Conservation (phyloP, 1,139 yeast species). For the Yamadazyma conglobata region DNA sequence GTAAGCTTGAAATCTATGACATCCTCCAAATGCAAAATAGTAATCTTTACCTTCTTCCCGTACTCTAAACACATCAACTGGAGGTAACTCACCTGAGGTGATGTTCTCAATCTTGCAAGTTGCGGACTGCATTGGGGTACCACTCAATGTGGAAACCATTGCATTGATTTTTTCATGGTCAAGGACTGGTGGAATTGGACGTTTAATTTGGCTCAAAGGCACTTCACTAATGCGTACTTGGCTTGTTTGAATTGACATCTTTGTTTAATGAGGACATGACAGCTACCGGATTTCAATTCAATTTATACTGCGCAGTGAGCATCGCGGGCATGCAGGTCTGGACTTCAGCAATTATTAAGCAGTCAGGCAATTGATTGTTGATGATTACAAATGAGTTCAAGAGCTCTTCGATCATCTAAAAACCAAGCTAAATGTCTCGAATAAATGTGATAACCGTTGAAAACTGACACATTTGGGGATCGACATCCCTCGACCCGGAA, state of each 20-base stretch:
- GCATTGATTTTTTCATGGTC: slow-evolving; percentile 70
- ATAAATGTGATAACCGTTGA: too few relatives aligned
- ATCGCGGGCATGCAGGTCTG: too few relatives aligned
- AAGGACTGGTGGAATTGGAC: slow-evolving; percentile 84
- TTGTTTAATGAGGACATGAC: not conserved
- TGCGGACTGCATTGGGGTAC: slow-evolving; percentile 58
- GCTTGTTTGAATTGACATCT: slow-evolving; percentile 39
- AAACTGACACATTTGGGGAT: too few relatives aligned
- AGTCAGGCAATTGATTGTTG: too few relatives aligned
- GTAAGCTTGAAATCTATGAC: slow-evolving; percentile 80
- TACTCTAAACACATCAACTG: slow-evolving; percentile 70
- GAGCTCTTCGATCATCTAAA: too few relatives aligned
- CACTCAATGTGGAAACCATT: slow-evolving; percentile 72
- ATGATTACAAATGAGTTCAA: too few relatives aligned
- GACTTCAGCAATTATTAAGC: slow-evolving; percentile 7
- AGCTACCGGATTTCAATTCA: not conserved
- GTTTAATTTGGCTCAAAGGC: slow-evolving; percentile 60
- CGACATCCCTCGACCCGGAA: too few relatives aligned
- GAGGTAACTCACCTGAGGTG: slow-evolving; percentile 65
- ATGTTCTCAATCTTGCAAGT: slow-evolving; percentile 59
- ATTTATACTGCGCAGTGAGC: not conserved
- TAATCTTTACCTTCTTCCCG: slow-evolving; percentile 56
- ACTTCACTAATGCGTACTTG: slow-evolving; percentile 49
- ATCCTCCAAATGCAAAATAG: slow-evolving; percentile 83
- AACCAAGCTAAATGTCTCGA: too few relatives aligned